Evolutionary conservation across 2,329 filamentous ascomycete genomes (phyloP).

Genomic region (Trichoderma brevicompactum): DNA sequence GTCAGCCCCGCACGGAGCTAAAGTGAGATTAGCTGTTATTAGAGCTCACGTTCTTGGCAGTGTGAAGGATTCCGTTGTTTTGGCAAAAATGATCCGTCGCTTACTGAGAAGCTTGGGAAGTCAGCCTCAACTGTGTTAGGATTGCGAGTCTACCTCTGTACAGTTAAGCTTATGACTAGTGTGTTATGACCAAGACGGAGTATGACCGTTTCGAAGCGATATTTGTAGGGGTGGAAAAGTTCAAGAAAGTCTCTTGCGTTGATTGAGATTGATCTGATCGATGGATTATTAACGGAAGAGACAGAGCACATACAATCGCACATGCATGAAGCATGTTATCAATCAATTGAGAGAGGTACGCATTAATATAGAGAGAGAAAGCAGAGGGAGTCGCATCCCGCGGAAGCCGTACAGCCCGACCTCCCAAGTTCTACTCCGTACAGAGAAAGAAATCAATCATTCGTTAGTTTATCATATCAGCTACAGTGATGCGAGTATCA

Average conservation of each 20-base stretch:
- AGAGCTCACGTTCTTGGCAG: background rate
- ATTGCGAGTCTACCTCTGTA: background rate
- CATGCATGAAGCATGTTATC: background rate
- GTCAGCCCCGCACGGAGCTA: slow-evolving; percentile 8
- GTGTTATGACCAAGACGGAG: background rate
- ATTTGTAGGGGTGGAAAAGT: background rate
- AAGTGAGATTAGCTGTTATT: background rate
- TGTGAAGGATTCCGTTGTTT: slow-evolving; percentile 3
- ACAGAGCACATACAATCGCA: background rate
- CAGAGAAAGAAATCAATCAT: background rate
- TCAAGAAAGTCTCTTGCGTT: background rate
- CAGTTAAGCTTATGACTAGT: background rate
- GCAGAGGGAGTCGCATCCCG: background rate
- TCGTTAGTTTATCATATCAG: background rate
- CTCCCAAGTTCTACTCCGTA: too few relatives aligned
- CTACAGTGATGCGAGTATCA: background rate
- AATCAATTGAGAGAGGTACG: too few relatives aligned
- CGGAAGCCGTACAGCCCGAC: background rate
- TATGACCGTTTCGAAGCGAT: background rate
- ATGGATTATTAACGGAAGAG: background rate
- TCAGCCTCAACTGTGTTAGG: background rate
- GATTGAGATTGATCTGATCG: background rate
- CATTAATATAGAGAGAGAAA: background rate
- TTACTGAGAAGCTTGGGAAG: background rate
- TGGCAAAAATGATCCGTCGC: background rate